Base-by-base conservation (phyloP, 768 basidiomycete genomes). In the Fistulinella prunicolor region DNA sequence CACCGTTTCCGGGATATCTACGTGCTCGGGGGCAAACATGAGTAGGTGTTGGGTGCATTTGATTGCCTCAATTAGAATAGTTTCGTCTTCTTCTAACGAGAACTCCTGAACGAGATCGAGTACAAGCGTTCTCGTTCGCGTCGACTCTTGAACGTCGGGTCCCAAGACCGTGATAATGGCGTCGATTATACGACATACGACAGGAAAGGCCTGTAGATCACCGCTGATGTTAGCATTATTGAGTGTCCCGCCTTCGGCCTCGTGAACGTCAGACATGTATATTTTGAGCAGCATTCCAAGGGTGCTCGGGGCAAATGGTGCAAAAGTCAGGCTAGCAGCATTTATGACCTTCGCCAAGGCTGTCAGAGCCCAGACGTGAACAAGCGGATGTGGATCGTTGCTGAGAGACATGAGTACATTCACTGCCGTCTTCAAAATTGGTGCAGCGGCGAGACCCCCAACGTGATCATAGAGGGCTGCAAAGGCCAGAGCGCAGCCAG, bases 41-140 rank as follows among this genome's bases (percentile, higher is more conserved):
- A 98, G 78, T 73, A 96, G 86, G 63, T 98, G 95, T 59, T 98
- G 95, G 10, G 93, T 85, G 66, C 94, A 95, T 67, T 88, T 90
- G 67, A 97, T 94, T 2, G 94, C 94, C 65, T 97, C 93, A 2
- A 98, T 89, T 30, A 85, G 77, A 46, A 94, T 85, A 1, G 85
- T 84, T 60, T 95, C 92, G 55, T 96, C 92, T 3, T 83, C 80
- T 59, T 97, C 94, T 34, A 80, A 68, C 3, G 83, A 82, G 60
- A 97, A 91, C 57, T 93, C 87, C 49, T 85, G 79, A 5, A 97
- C 86, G 16, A 98, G 77, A 58, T 88, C 84, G 32, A 95, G 78
- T 10, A 95, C 80, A 23, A 96, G 73, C 2, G 82, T 80, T n/a
- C 92, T 73, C 2, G 91, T 87, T 13, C 82, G 74, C 19, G 80